phyloP scores from a whole-genome alignment of 345 rosid species.

The Lenwebbia sp. region DNA sequence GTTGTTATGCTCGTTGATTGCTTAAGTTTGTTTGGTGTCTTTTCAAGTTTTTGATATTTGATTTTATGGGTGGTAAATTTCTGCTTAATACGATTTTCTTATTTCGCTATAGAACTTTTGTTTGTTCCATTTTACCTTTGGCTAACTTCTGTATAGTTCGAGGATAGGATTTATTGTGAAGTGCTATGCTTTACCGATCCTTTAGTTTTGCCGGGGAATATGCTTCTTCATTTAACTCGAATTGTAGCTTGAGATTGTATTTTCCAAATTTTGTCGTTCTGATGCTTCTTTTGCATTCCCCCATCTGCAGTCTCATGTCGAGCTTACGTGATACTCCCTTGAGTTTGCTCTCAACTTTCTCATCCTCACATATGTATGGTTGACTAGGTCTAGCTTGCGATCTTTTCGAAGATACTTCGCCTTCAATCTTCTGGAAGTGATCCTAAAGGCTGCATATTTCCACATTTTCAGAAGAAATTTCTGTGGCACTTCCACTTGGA shows the following conservation, averaged over 20 bases:
- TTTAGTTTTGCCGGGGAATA: neutral
- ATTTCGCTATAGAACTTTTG: neutral
- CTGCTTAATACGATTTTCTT: neutral
- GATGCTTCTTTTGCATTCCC: neutral
- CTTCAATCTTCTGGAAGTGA: neutral
- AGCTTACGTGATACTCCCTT: neutral
- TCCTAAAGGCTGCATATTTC: neutral
- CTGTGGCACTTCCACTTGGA: neutral
- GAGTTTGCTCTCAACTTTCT: neutral
- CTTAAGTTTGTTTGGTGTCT: neutral
- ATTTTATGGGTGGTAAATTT: neutral
- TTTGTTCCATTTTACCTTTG: neutral
- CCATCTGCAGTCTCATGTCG: neutral
- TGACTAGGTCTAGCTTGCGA: neutral
- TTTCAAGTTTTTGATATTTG: neutral
- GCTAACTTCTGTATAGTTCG: neutral
- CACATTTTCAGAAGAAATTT: neutral
- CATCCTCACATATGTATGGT: neutral
- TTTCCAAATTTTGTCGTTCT: neutral
- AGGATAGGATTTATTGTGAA: neutral
- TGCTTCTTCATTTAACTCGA: neutral
- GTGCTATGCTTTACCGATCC: neutral
- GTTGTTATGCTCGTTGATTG: neutral
- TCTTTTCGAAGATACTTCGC: neutral
- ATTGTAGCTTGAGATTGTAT: neutral